A percentile compares a stretch with the other conserved stretches of the same genome.
Conservation (phyloP, 805 yeast genomes). For the Henningerozyma blattae region DNA sequence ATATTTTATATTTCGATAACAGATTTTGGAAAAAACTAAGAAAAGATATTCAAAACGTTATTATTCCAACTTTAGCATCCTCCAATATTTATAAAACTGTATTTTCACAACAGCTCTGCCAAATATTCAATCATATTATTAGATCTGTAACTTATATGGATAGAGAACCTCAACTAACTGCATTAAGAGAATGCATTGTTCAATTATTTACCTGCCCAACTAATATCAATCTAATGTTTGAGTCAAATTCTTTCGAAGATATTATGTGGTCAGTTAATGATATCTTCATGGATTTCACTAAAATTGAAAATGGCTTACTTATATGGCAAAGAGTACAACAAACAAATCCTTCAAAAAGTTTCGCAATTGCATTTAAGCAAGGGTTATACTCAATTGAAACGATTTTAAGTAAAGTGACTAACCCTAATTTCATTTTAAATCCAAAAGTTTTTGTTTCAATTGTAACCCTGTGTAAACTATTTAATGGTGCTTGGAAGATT, state of each 20-base stretch:
- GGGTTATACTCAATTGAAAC: slow-evolving; percentile 26
- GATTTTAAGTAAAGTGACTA: slow-evolving; percentile 23
- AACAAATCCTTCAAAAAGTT: slow-evolving; percentile 25
- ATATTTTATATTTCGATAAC: slow-evolving; percentile 44
- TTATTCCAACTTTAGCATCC: slow-evolving; percentile 46
- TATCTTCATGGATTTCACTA: slow-evolving; percentile 32
- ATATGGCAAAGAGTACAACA: slow-evolving; percentile 25
- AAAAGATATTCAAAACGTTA: slow-evolving; percentile 32
- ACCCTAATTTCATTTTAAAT: slow-evolving; percentile 22
- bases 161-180: slow-evolving; percentile 78
- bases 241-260: slow-evolving; percentile 28
- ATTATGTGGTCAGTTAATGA: slow-evolving; percentile 36
- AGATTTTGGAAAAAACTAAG: slow-evolving; percentile 45
- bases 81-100: slow-evolving; percentile 34
- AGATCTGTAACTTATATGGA: slow-evolving; percentile 48
- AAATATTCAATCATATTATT: slow-evolving; percentile 40
- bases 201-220: slow-evolving; percentile 88
- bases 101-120: slow-evolving; percentile 42
- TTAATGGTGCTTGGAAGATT: slow-evolving; percentile 47
- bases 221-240: slow-evolving; percentile 32
- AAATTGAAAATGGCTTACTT: slow-evolving; percentile 24
- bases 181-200: slow-evolving; percentile 60
- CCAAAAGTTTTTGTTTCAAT: slow-evolving; percentile 31
- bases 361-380: slow-evolving; percentile 24
- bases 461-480: slow-evolving; percentile 36